Conservation (phyloP, 192 early-diverging fungal genomes). For the Phlyctochytrium planicorne region DNA sequence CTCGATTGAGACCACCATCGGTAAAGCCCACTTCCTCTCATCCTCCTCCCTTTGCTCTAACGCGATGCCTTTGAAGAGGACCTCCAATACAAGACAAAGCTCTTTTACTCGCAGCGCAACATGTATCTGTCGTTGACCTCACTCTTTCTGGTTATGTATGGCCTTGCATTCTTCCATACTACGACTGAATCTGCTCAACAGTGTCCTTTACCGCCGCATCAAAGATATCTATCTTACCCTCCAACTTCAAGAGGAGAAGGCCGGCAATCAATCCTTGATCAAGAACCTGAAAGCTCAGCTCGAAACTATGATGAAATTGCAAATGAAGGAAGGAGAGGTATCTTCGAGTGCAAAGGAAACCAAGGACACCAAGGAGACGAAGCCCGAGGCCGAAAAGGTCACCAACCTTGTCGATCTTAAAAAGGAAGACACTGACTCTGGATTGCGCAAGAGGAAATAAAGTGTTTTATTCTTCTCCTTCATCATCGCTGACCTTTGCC, state of each 20-base stretch:
- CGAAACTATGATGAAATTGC: constrained; percentile 18
- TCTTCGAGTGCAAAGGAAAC: background rate
- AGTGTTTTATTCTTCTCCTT: constrained; percentile 24
- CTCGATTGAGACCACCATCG: constrained; percentile 8
- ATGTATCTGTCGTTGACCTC: constrained; percentile 50
- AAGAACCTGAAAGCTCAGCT: constrained; percentile 24
- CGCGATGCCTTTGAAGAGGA: constrained; percentile 22
- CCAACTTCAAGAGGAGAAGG: constrained; percentile 17
- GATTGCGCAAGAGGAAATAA: constrained; percentile 30
- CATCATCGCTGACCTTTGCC: constrained; percentile 35
- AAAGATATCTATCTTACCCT: constrained; percentile 44
- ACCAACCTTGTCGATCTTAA: background rate
- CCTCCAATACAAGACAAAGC: constrained; percentile 29
- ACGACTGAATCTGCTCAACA: constrained; percentile 14
- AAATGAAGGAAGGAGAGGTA: no score
- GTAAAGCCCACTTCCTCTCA: background rate
- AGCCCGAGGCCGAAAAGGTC: background rate
- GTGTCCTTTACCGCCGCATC: constrained; percentile 45
- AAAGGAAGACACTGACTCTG: constrained; percentile 8
- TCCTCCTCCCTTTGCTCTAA: background rate
- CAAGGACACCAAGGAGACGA: constrained; percentile 15
- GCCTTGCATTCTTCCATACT: constrained; percentile 15
- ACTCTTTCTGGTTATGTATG: constrained; percentile 50
- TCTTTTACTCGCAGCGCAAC: constrained; percentile 52
- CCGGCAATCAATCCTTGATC: constrained; percentile 15